Percentiles rank a stretch among this genome's conserved stretches.
Evolutionary conservation across 768 basidiomycete genomes (phyloP).

Genomic region (Podaxis sp.): DNA sequence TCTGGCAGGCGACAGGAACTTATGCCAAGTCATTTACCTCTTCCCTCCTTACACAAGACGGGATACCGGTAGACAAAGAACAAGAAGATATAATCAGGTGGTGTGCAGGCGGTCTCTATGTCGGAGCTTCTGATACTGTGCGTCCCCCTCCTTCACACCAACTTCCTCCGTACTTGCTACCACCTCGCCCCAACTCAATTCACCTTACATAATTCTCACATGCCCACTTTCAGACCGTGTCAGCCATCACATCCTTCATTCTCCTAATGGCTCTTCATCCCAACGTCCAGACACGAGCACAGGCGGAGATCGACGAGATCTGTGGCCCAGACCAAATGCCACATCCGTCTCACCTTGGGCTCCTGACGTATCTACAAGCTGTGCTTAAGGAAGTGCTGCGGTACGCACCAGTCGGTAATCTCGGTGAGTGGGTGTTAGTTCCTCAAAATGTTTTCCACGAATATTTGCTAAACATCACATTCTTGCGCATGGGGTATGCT

Average conservation of each 20-base stretch:
- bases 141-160: background rate
- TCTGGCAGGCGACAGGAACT: constrained; percentile 23
- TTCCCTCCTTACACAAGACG: constrained; percentile 27
- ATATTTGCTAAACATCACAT: background rate
- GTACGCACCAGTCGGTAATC: constrained; percentile 36
- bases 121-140: constrained; percentile 42
- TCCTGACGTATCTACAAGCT: constrained; percentile 28
- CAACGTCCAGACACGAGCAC: constrained; percentile 32
- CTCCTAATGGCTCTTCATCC: constrained; percentile 47
- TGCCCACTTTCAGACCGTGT: constrained; percentile 34
- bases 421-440: constrained; percentile 23
- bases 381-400: constrained; percentile 37
- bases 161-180: background rate
- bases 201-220: background rate
- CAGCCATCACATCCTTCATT: constrained; percentile 41
- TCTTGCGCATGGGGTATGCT: background rate
- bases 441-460: background rate
- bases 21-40: constrained; percentile 42
- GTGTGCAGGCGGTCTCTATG: constrained; percentile 46
- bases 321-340: constrained; percentile 29
- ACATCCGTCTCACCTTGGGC: constrained; percentile 24
- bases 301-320: constrained; percentile 35
- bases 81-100: constrained; percentile 45
- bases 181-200: background rate
- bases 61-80: constrained; percentile 19